Evolutionary conservation across 169 alveolate species (phyloP), one percentile per base, ranked within the genome.

Genomic region (Cryptosporidium parvum): DNA sequence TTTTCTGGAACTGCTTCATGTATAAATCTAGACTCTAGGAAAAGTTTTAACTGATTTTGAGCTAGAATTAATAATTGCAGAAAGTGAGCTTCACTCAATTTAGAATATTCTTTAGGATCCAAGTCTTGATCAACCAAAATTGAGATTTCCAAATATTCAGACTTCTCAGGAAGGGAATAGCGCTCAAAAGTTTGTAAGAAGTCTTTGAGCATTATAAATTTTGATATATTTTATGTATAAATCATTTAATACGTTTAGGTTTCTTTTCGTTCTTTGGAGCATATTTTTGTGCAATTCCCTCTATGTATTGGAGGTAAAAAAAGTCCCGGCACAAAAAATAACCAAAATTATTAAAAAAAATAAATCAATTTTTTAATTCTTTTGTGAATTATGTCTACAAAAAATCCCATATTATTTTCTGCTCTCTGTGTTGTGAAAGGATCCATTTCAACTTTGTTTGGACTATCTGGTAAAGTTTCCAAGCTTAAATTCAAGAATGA

Each of bases 401-500:
- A 48, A 80, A 80, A 80, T 33, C 89, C 89, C 5, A 14, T 80
- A 14, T 67, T 80, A 61, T 58, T 52, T 26, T 80, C 89, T 16
- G 89, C 89, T 6, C 52, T 65, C 44, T 80, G 89, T 33, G 42
- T 80, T 3, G 75, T 80, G 26, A 80, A 80, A 65, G 89, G 89
- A 9, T 59, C 89, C 68, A 59, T 80, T 61, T 80, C 80, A 14
- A 62, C 73, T 29, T 18, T 80, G 2, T 45, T 80, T 59, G 89
- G 75, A 5, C 29, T 48, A 6, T 80, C 89, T 61, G 75, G 75
- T 14, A 80, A 59, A 29, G 42, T 65, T 21, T 65, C 80, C 37
- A 62, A 59, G 68, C 31, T 44, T 6, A 80, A 65, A 21, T 80
- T 58, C n/a, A 80, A 80, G 69, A 65, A 80, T 35, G 52, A 80